Percentiles rank a stretch among this genome's conserved stretches.
Evolutionary conservation across 805 yeast species (phyloP).

Genomic region (Yamadazyma phyllophila): DNA sequence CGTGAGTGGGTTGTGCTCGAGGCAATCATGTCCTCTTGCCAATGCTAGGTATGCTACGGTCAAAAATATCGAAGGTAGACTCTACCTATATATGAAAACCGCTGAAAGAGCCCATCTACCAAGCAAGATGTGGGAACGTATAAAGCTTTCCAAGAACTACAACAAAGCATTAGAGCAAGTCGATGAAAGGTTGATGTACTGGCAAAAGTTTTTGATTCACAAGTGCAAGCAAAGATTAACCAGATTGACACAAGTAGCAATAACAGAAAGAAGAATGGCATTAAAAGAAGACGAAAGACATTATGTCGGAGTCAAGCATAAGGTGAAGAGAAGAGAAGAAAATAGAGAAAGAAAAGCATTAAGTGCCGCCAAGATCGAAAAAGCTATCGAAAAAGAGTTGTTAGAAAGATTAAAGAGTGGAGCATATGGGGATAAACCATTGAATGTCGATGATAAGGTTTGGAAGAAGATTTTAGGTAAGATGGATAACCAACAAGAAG

Average conservation of each 20-base stretch:
- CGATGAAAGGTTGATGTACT: conserved; percentile 81
- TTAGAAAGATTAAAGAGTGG: conserved; percentile 94
- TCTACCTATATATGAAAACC: conserved; percentile 91
- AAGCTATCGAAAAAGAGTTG: conserved; percentile 93
- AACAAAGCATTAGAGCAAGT: conserved; percentile 84
- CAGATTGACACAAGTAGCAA: conserved; percentile 90
- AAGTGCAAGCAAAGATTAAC: conserved; percentile 96
- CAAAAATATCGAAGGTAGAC: conserved; percentile 71
- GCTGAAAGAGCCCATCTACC: conserved; percentile 98
- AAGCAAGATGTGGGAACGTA: conserved; percentile 90
- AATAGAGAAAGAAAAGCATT: conserved; percentile 95
- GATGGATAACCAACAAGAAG: conserved; percentile 63
- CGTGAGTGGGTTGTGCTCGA: conserved; percentile 88
- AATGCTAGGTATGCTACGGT: conserved; percentile 90
- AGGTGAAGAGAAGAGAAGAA: conserved; percentile 91
- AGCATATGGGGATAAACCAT: conserved; percentile 96
- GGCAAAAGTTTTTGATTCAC: conserved; percentile 90
- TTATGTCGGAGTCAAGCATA: conserved; percentile 87
- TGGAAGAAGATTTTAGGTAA: conserved; percentile 92
- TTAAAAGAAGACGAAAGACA: conserved; percentile 89
- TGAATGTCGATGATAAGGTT: conserved; percentile 91
- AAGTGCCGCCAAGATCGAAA: conserved; percentile 94
- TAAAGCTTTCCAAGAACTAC: conserved; percentile 85
- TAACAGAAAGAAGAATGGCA: conserved; percentile 91
- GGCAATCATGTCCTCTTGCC: conserved; percentile 96